Percentiles rank a stretch among this genome's conserved stretches.
These are phyloP conservation scores for Pseudocercospora vitis DNA, from an alignment of 2,329 filamentous ascomycete genomes.

Conservation along the genomic window DNA sequence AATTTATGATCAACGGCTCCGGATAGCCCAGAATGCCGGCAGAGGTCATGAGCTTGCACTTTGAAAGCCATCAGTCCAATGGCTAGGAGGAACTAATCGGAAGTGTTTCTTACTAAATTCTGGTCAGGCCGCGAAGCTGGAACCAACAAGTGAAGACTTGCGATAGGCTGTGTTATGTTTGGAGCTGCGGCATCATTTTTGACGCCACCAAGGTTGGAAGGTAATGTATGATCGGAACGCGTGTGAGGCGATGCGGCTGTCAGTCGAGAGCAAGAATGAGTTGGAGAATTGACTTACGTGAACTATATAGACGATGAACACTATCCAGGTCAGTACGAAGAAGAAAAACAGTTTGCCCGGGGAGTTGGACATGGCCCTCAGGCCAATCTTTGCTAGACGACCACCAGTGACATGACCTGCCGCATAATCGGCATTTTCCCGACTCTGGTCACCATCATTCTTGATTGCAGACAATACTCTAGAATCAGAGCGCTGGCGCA, in stretches of 20 bases:
- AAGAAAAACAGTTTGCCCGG: constrained; percentile 17
- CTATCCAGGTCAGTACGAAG: constrained; percentile 12
- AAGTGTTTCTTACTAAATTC: too few species aligned
- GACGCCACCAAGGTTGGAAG: background rate
- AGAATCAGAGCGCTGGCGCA: constrained; percentile 3
- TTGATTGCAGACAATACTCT: background rate
- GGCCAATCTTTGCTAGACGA: constrained; percentile 5
- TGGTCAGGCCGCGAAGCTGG: constrained; percentile 27
- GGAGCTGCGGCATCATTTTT: background rate
- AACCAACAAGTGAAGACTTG: constrained; percentile 32
- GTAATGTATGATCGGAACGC: too few species aligned
- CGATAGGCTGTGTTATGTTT: constrained; percentile 13
- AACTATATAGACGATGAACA: constrained; percentile 16
- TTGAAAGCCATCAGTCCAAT: too few species aligned
- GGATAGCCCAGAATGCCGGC: constrained; percentile 31
- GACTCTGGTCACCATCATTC: background rate
- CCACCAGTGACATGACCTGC: background rate
- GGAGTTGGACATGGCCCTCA: constrained; percentile 13
- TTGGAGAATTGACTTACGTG: constrained; percentile 7
- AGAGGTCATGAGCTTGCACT: constrained; percentile 32
- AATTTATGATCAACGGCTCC: constrained; percentile 30
- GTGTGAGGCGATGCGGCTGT: constrained; percentile 2
- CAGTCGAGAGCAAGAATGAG: background rate
- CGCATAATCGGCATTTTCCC: background rate
- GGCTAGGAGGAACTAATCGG: too few species aligned